Conservation (phyloP, 1,139 yeast species). For the Suhomyces guaymorum region DNA sequence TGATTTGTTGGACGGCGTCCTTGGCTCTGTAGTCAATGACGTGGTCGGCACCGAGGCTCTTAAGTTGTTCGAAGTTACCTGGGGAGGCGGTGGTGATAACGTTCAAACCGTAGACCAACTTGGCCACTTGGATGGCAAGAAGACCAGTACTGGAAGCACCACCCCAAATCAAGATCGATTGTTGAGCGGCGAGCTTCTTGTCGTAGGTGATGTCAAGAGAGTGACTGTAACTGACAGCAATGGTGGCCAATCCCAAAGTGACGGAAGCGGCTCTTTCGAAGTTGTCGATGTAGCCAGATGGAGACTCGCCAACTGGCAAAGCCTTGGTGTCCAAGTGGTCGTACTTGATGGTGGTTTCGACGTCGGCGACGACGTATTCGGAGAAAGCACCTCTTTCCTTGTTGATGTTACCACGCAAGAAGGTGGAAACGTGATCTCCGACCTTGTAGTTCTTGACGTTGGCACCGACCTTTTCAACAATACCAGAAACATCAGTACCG, state of each 20-base stretch:
- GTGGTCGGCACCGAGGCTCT: slow-evolving; percentile 39
- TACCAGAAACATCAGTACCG: slow-evolving; percentile 65
- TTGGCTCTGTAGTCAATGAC: slow-evolving; percentile 52
- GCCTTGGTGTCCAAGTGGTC: slow-evolving; percentile 14
- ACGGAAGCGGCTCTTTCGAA: slow-evolving; percentile 65
- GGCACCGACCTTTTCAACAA: slow-evolving; percentile 54
- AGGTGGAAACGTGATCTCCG: slow-evolving; percentile 52
- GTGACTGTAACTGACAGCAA: slow-evolving; percentile 34
- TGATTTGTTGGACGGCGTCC: slow-evolving; percentile 53
- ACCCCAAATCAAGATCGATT: slow-evolving; percentile 46
- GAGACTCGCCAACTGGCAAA: slow-evolving; percentile 21
- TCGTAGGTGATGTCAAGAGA: slow-evolving; percentile 24
- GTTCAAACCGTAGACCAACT: slow-evolving; percentile 35
- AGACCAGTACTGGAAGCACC: slow-evolving; percentile 51
- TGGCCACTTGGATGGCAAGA: slow-evolving; percentile 44
- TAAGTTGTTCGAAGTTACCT: slow-evolving; percentile 33
- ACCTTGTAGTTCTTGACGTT: slow-evolving; percentile 47
- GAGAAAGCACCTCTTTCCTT: slow-evolving; percentile 59
- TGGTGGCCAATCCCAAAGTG: slow-evolving; percentile 52
- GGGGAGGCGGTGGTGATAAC: slow-evolving; percentile 43
- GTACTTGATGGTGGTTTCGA: slow-evolving; percentile 35
- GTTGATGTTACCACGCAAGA: slow-evolving; percentile 25
- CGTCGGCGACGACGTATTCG: slow-evolving; percentile 50
- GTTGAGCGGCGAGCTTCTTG: slow-evolving; percentile 26
- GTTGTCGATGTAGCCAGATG: slow-evolving; percentile 37